Evolutionary conservation across 1,284 basidiomycete species (phyloP).

Genomic region (Cerioporus squamosus): DNA sequence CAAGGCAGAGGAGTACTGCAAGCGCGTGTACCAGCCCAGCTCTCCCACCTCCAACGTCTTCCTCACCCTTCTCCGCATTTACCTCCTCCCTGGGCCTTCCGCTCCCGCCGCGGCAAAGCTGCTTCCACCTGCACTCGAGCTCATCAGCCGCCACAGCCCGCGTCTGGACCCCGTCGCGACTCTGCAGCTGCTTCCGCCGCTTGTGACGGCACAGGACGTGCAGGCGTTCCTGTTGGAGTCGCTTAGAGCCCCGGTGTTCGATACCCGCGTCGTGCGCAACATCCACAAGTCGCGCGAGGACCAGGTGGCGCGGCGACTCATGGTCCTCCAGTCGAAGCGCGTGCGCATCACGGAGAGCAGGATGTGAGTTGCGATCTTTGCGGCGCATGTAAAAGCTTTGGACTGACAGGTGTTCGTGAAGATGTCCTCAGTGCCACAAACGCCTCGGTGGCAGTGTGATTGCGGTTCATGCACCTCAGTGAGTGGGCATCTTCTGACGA

Average conservation of each 20-base stretch:
- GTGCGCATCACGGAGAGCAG: constrained; percentile 93
- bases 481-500: constrained; percentile 23
- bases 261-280: constrained; percentile 68
- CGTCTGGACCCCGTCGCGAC: constrained; percentile 82
- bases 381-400: neutral
- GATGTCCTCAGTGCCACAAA: constrained; percentile 96
- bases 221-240: constrained; percentile 81
- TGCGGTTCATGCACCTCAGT: constrained; percentile 89
- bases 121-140: constrained; percentile 78
- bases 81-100: constrained; percentile 68
- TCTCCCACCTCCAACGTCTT: constrained; percentile 72
- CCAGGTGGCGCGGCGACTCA: constrained; percentile 72
- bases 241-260: constrained; percentile 68
- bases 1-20: constrained; percentile 95
- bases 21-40: constrained; percentile 71
- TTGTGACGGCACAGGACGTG: constrained; percentile 83
- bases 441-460: constrained; percentile 94
- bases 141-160: constrained; percentile 84
- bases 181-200: constrained; percentile 85
- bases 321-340: constrained; percentile 77
- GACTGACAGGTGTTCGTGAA: neutral
- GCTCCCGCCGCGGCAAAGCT: constrained; percentile 43
- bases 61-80: constrained; percentile 85
- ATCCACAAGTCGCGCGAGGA: constrained; percentile 75
- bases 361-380: constrained; percentile 61